Percentiles rank a stretch among this genome's conserved stretches.
Evolutionary conservation across 2,329 filamentous ascomycete species (phyloP).

Genomic region (Monascus ruber): DNA sequence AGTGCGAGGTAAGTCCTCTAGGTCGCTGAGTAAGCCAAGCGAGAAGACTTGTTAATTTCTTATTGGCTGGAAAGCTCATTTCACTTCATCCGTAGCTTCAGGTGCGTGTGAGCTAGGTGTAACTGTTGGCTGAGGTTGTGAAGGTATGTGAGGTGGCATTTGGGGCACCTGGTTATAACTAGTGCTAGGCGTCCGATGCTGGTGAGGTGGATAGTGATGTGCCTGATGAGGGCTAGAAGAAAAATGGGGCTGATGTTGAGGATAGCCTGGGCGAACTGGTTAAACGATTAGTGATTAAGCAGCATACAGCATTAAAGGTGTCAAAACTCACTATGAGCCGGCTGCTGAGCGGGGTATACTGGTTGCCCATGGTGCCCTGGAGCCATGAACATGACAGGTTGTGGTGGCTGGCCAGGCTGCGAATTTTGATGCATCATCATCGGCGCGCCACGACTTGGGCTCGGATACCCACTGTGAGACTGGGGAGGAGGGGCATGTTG

Average conservation of each 20-base stretch:
- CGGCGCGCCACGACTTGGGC: slow-evolving; percentile 70
- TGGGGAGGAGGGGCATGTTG: slow-evolving; percentile 40
- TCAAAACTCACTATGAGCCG: slow-evolving; percentile 58
- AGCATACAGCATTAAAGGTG: slow-evolving; percentile 16
- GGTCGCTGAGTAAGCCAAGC: too few species aligned
- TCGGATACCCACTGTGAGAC: slow-evolving; percentile 68
- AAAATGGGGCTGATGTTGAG: slow-evolving; percentile 51
- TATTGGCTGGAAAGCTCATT: slow-evolving; percentile 25
- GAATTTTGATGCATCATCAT: slow-evolving; percentile 95
- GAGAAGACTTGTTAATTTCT: too few species aligned
- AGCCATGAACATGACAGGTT: slow-evolving; percentile 63
- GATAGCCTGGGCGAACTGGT: slow-evolving; percentile 48
- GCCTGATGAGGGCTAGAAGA: slow-evolving; percentile 53
- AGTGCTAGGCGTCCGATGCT: slow-evolving; percentile 45
- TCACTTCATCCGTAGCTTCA: slow-evolving; percentile 36
- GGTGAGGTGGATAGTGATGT: slow-evolving; percentile 51
- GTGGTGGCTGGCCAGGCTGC: slow-evolving; percentile 67
- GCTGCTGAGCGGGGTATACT: slow-evolving; percentile 58
- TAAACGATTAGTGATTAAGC: slow-evolving; percentile 42
- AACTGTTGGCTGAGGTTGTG: slow-evolving; percentile 20
- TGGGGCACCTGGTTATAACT: slow-evolving; percentile 40
- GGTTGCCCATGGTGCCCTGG: slow-evolving; percentile 65
- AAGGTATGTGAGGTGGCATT: slow-evolving; percentile 34
- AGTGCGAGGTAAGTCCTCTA: too few species aligned
- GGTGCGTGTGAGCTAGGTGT: slow-evolving; percentile 29